Base-by-base conservation (phyloP, 331 rosid genomes). In the Cydonia oblonga region DNA sequence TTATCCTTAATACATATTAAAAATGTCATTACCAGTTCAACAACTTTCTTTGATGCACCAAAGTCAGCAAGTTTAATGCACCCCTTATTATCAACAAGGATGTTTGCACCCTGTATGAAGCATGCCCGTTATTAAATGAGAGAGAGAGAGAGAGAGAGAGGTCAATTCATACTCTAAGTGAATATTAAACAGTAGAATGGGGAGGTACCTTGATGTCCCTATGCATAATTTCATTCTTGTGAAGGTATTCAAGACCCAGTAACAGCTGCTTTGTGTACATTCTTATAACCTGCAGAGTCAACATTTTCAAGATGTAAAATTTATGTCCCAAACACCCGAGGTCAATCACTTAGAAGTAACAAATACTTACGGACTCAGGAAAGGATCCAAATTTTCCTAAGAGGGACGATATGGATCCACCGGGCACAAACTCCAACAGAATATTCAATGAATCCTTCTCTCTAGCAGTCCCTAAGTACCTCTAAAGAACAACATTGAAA, bases 11-110 rank as follows among this genome's bases (percentile, higher is more conserved):
- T 26, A 69, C 60, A 51, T 14, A 32, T 13, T 28, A 53, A 53
- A 28, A 11, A 6, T 51, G 19, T 33, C 83, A 51, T 72, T 84
- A 88, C 95, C 96, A 90, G 83, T 77, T 90, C 95, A 68, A 88
- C 90, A 75, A 90, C 95, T 86, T 90, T 85, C 81, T 89, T 90
- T 29, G 92, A 90, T 67, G 96, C 96, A 68, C 95, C 95, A 66
- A 90, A 88, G 78, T 90, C 96, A 15, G 96, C 96, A 64, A 88
- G 96, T 79, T 88, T 90, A 73, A 90, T 90, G 71, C 92, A 88
- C 69, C 96, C 96, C 62, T 88, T 90, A 77, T 90, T 88, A 52
- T 88, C 96, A 62, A 90, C 95, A 28, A 90, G 92, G 76, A 90
- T 90, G 76, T 90, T 90, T 79, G 96, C 93, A 64, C 93, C 96